Evolutionary conservation across 2,329 filamentous ascomycete genomes (phyloP), one percentile per base, ranked within the genome.

Genomic region (Drechslerella coelobrocha): DNA sequence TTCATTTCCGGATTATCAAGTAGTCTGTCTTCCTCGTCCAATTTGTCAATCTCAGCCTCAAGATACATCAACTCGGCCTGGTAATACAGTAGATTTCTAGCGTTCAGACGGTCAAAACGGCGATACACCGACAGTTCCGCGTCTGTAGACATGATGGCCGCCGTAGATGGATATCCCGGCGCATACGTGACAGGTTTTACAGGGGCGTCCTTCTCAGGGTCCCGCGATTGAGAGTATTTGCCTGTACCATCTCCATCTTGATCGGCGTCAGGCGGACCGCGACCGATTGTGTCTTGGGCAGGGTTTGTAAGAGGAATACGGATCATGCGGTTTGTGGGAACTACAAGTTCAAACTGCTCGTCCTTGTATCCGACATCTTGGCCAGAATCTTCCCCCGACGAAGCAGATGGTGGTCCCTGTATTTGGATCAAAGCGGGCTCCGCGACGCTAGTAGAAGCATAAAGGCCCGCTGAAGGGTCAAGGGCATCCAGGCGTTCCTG

Each of bases 51-150:
- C 27, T 68, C 48, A 10, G 55, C 19, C 45, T 68, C 63, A 2
- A 68, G 1, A n/a, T 61, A 61, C 63, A 68, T 68, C 26, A 68
- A 51, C 17, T 68, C 55, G 5, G 63, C 63, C 23, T 68, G 63
- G 14, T 68, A 68, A 21, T 68, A 68, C 21, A 68, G 19, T 3
- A 68, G 24, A 24, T 61, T 68, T 19, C 63, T 48, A 3, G 63
- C 51, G 37, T 61, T 68, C 1, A 68, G 31, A 24, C 63, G 50
- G 26, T 68, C 63, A 41, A 68, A 68, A 14, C 63, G 63, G 23
- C 63, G 63, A 19, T 68, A 68, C 0, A 68, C 63, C 2, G 63
- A 68, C 17, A 68, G 24, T 17, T 68, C 63, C 17, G 63, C 3
- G 14, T 68, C 63, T 6, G 65, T 69, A 4, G 65, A 69, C 24